Evolutionary conservation across 228 moss, liverwort and hornwort genomes (phyloP).

Genomic region (Sphagnum magellanicum): DNA sequence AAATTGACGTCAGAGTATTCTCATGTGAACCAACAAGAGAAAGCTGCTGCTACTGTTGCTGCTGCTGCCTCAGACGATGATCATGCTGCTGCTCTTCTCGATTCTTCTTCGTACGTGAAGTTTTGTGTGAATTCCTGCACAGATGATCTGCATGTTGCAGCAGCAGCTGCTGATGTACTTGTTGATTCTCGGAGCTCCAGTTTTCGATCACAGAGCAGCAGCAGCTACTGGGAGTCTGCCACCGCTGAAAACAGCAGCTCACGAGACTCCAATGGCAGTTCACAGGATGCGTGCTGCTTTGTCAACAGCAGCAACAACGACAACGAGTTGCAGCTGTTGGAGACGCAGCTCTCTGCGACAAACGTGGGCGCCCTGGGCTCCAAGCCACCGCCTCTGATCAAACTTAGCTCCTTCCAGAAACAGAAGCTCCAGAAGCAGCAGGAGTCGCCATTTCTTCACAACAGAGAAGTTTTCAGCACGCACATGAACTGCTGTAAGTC

Average conservation of each 20-base stretch:
- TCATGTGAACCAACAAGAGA: neutral
- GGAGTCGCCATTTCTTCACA: slow-evolving; percentile 26
- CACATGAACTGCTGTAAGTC: slow-evolving; percentile 16
- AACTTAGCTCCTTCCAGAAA: too few relatives aligned
- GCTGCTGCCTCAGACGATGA: neutral
- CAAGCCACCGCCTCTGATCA: too few relatives aligned
- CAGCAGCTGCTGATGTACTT: neutral
- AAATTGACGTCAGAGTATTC: slow-evolving; percentile 29
- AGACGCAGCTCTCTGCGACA: neutral
- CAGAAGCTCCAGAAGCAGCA: too few relatives aligned
- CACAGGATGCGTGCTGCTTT: slow-evolving; percentile 37
- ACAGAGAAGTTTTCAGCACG: slow-evolving; percentile 55
- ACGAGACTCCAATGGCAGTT: slow-evolving; percentile 52
- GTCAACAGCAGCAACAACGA: slow-evolving; percentile 16
- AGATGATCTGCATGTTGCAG: too few relatives aligned
- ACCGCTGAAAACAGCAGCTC: slow-evolving; percentile 43
- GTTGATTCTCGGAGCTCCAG: neutral
- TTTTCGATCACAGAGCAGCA: slow-evolving; percentile 5
- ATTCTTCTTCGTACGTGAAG: neutral
- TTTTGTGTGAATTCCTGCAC: neutral
- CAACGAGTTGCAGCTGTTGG: neutral
- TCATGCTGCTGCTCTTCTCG: neutral
- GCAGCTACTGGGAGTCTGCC: slow-evolving; percentile 30
- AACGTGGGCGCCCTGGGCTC: slow-evolving; percentile 14
- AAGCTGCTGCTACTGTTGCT: slow-evolving; percentile 11